phyloP scores from a whole-genome alignment of 345 rosid species.

The Pistacia integerrima region DNA sequence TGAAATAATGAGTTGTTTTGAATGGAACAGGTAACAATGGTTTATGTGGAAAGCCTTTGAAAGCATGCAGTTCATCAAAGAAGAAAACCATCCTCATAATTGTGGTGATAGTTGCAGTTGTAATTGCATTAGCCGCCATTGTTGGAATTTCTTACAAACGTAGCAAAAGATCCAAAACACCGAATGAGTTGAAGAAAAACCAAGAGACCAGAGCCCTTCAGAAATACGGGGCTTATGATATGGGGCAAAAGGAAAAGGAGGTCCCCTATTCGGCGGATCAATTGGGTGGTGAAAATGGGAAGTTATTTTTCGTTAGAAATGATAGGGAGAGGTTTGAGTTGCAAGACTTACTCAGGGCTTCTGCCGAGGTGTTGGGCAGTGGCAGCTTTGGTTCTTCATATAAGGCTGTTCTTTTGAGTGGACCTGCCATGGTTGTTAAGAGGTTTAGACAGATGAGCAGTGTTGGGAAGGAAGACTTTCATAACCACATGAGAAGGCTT shows the following conservation, averaged over 20 bases:
- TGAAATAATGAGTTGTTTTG: neutral
- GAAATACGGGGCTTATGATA: conserved; percentile 21
- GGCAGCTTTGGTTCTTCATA: conserved; percentile 81
- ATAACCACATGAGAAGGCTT: conserved; percentile 66
- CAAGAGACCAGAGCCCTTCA: conserved; percentile 32
- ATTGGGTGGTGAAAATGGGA: conserved; percentile 29
- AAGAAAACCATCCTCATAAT: conserved; percentile 40
- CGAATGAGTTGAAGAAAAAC: conserved; percentile 21
- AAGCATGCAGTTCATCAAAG: conserved; percentile 49
- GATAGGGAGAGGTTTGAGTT: conserved; percentile 63
- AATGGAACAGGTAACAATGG: conserved; percentile 54
- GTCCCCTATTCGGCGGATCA: conserved; percentile 20
- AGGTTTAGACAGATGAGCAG: conserved; percentile 72
- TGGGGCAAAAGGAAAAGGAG: conserved; percentile 26
- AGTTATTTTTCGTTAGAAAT: conserved; percentile 53
- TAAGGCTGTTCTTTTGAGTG: conserved; percentile 60
- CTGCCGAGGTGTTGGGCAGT: conserved; percentile 80
- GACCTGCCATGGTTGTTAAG: conserved; percentile 72
- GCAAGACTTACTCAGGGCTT: conserved; percentile 77
- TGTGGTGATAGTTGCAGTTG: conserved; percentile 18
- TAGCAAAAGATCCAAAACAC: conserved; percentile 15
- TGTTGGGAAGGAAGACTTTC: conserved; percentile 59
- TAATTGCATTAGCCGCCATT: conserved; percentile 25
- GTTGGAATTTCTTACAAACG: conserved; percentile 14
- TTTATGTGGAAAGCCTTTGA: conserved; percentile 73